These are phyloP conservation scores for Chlamydomonas applanata DNA, from an alignment of 139 green algal species.

Conservation along the genomic window DNA sequence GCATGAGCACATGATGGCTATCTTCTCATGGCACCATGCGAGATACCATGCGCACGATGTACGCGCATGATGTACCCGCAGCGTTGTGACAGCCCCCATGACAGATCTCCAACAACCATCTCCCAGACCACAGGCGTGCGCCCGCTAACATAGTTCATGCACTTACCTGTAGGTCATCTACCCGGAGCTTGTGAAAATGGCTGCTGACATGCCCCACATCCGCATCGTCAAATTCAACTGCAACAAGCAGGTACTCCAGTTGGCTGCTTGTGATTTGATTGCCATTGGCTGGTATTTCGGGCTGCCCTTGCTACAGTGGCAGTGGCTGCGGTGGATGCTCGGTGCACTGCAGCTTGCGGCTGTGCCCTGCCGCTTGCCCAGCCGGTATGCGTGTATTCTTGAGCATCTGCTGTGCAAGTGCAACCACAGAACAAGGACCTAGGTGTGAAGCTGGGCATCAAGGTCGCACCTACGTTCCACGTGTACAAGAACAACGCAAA, in stretches of 20 bases:
- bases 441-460: constrained; percentile 53
- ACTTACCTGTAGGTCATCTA: constrained; percentile 66
- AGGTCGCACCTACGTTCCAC: constrained; percentile 51
- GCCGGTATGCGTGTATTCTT: too few relatives aligned
- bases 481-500: constrained; percentile 13
- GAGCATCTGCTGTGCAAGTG: neutral
- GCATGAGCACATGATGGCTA: neutral
- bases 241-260: constrained; percentile 52
- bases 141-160: too few relatives aligned
- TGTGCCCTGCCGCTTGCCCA: too few relatives aligned
- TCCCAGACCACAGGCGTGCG: too few relatives aligned
- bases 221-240: constrained; percentile 78
- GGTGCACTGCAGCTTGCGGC: neutral
- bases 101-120: too few relatives aligned
- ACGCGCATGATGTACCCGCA: too few relatives aligned
- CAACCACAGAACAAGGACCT: constrained; percentile 9
- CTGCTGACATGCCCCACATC: constrained; percentile 39
- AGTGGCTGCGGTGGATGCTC: neutral
- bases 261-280: neutral
- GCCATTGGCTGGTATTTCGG: neutral
- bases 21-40: too few relatives aligned
- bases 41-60: too few relatives aligned
- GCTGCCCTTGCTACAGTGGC: neutral
- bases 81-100: too few relatives aligned
- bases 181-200: constrained; percentile 65